These are phyloP conservation scores for Tetratostichococcus sp. DNA, from an alignment of 139 green algal species.

Conservation along the genomic window DNA sequence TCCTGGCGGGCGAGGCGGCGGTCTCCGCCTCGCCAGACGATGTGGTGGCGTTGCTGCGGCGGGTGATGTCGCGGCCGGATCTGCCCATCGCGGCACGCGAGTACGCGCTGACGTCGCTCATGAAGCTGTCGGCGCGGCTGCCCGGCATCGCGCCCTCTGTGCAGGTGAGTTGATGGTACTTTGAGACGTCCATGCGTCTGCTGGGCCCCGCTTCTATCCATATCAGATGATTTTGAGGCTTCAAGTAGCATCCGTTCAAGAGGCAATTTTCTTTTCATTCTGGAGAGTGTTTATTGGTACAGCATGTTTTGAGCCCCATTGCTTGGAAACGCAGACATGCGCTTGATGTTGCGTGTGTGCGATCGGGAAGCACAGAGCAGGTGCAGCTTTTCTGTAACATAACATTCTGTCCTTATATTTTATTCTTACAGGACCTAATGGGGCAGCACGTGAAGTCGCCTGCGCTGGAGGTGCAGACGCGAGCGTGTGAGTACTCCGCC, in stretches of 20 bases:
- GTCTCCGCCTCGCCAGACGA: slow-evolving; percentile 45
- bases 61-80: slow-evolving; percentile 5
- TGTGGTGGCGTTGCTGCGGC: slow-evolving; percentile 53
- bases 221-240: too few relatives aligned
- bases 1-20: slow-evolving; percentile 65
- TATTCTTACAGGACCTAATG: slow-evolving; percentile 36
- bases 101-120: slow-evolving; percentile 74
- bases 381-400: too few relatives aligned
- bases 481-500: slow-evolving; percentile 67
- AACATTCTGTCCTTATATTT: too few relatives aligned
- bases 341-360: too few relatives aligned
- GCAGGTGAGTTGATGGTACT: not conserved
- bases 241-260: too few relatives aligned
- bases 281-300: too few relatives aligned
- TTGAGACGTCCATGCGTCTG: too few relatives aligned
- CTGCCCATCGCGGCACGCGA: slow-evolving; percentile 26
- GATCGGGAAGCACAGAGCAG: too few relatives aligned
- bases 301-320: too few relatives aligned
- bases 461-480: slow-evolving; percentile 78
- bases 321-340: too few relatives aligned
- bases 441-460: slow-evolving; percentile 35
- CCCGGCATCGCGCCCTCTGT: slow-evolving; percentile 6
- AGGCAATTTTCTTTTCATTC: too few relatives aligned
- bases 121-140: slow-evolving; percentile 79
- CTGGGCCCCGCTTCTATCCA: not conserved